These are phyloP conservation scores for Choricystis sp. DNA, from an alignment of 139 green algal species.

Conservation along the genomic window DNA sequence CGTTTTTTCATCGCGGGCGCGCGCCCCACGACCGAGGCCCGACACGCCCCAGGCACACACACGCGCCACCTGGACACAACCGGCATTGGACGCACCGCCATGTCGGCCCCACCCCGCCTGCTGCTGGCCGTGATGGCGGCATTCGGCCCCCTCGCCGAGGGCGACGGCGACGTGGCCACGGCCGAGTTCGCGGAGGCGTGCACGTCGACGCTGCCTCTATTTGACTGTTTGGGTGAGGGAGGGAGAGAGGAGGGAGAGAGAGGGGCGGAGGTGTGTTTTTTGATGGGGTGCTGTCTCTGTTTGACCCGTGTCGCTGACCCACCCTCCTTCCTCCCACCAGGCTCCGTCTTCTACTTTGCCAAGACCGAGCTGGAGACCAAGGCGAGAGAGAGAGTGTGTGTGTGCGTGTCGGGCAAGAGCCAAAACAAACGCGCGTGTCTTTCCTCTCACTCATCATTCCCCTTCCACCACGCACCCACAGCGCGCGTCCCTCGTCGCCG, in stretches of 20 bases:
- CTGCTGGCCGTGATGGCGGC: neutral
- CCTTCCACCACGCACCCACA: neutral
- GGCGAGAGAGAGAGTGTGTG: neutral
- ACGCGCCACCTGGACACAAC: no score
- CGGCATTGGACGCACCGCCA: no score
- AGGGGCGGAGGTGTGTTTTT: no score
- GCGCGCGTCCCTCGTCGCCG: neutral
- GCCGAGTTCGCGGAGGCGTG: neutral
- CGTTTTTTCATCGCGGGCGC: no score
- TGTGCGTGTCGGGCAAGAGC: neutral
- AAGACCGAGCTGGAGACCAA: conserved; percentile 14
- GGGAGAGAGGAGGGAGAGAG: neutral
- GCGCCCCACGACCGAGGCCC: no score
- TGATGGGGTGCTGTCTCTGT: neutral
- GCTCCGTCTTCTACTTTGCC: conserved; percentile 9
- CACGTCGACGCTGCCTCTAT: neutral
- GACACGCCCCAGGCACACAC: no score
- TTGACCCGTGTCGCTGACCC: neutral
- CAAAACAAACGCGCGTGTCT: neutral
- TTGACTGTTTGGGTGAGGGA: neutral
- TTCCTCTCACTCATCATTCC: neutral
- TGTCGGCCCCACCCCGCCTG: neutral
- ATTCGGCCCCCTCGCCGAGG: neutral
- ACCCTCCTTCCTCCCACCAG: neutral
- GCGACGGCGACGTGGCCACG: neutral